Base-by-base conservation (phyloP, 305 asterid species). In the Plantago coronopus region DNA sequence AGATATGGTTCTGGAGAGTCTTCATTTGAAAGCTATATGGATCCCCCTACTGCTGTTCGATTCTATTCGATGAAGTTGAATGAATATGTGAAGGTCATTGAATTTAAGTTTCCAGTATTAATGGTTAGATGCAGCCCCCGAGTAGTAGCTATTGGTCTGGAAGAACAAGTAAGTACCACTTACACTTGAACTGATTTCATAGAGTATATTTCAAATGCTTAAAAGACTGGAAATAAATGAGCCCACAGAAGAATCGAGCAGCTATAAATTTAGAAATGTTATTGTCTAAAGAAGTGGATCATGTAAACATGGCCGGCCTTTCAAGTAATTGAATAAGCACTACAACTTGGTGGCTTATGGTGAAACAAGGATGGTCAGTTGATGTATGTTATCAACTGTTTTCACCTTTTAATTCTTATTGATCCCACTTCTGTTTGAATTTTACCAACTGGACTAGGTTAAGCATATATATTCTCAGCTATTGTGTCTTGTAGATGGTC, bases 111-210 rank as follows among this genome's bases (percentile, higher is more conserved):
- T 51, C 68, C 82, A 13, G 81, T 84, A 10, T 76, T 73, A 60
- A 79, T 79, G 84, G 84, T 81, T 67, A 75, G 88, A 69, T 81
- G 86, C 79, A 81, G 91, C 69, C 76, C 84, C 7, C 80, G 72
- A 59, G 65, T 79, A 49, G 83, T 84, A 55, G 88, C 86, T 60
- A 79, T 84, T 64, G 86, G 85, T 29, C 91, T 81, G 69, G 79
- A 81, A 34, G 78, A 80, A 15, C 88, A 84, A 72, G 91, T 84
- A 64, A 77, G 65, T 66, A n/a, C 34, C 21, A 6, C 2, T 65
- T 56, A 9, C 5, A 34, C 9, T 3, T 34, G 40, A 34, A 6
- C 12, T 34, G 12, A 34, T 34, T 34, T 34, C 12, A 34, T 34
- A 0, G 11, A 34, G 9, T 6, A 34, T 34, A 34, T 34, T 34